These are phyloP conservation scores for Penicillium sp. DNA, from an alignment of 2,329 filamentous ascomycete species.

Conservation along the genomic window DNA sequence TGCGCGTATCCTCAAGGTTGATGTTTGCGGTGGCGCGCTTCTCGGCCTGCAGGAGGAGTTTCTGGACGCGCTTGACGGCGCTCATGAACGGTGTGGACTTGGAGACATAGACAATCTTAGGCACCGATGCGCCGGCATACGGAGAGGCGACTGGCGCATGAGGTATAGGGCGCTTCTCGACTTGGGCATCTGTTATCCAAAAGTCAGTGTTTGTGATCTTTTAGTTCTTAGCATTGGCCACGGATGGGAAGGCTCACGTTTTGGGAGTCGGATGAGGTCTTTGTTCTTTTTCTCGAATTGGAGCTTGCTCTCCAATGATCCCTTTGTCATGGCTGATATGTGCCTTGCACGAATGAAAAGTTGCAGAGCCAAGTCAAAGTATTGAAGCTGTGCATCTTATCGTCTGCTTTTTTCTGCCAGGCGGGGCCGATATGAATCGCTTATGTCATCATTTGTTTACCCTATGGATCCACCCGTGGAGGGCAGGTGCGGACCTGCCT, in stretches of 20 bases:
- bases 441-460: slow-evolving; percentile 1
- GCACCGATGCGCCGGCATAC: slow-evolving; percentile 49
- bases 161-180: slow-evolving; percentile 59
- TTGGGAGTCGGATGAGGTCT: slow-evolving; percentile 37
- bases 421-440: background rate
- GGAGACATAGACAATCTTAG: slow-evolving; percentile 60
- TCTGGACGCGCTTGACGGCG: slow-evolving; percentile 59
- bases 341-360: background rate
- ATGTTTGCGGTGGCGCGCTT: slow-evolving; percentile 52
- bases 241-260: slow-evolving; percentile 28
- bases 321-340: slow-evolving; percentile 23
- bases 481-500: background rate
- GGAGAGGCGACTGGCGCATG: slow-evolving; percentile 56
- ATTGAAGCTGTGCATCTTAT: slow-evolving; percentile 11
- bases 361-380: background rate
- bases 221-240: background rate
- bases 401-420: slow-evolving; percentile 20
- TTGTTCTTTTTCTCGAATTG: slow-evolving; percentile 44
- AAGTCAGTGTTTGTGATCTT: slow-evolving; percentile 9
- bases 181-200: slow-evolving; percentile 42
- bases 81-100: slow-evolving; percentile 58
- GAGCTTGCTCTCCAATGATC: slow-evolving; percentile 28
- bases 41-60: slow-evolving; percentile 54
- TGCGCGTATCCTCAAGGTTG: slow-evolving; percentile 34
- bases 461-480: too few species aligned